phyloP scores from a whole-genome alignment of 2,329 filamentous ascomycete genomes.

The Exophiala oligosperma region DNA sequence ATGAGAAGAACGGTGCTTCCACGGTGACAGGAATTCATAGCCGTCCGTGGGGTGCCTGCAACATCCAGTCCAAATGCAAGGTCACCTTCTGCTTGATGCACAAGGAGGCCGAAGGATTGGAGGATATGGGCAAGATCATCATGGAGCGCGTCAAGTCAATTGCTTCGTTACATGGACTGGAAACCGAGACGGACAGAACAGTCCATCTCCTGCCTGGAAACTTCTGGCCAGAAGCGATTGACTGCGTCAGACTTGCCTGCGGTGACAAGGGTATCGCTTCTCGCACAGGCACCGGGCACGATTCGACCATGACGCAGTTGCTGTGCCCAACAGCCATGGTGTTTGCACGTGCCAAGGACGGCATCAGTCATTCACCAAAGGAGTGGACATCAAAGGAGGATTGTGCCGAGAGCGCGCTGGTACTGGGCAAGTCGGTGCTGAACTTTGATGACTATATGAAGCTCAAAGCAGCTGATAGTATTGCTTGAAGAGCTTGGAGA shows the following conservation, averaged over 20 bases:
- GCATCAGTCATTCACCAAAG: slow-evolving; percentile 29
- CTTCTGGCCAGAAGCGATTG: slow-evolving; percentile 29
- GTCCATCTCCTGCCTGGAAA: slow-evolving; percentile 28
- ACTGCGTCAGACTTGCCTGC: slow-evolving; percentile 30
- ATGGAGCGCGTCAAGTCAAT: slow-evolving; percentile 24
- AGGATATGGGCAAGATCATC: slow-evolving; percentile 31
- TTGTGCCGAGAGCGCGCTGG: slow-evolving; percentile 29
- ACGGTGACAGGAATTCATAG: slow-evolving; percentile 32
- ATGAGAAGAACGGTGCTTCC: slow-evolving; percentile 27
- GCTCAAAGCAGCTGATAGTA: slow-evolving; percentile 16
- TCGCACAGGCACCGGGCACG: slow-evolving; percentile 30
- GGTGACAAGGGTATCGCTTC: slow-evolving; percentile 29
- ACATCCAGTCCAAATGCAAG: slow-evolving; percentile 33
- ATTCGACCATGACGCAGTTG: slow-evolving; percentile 31
- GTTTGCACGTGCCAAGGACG: slow-evolving; percentile 29
- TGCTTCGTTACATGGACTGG: slow-evolving; percentile 24
- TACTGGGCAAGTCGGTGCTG: slow-evolving; percentile 31
- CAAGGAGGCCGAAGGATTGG: slow-evolving; percentile 24
- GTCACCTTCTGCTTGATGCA: slow-evolving; percentile 33
- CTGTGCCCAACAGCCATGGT: slow-evolving; percentile 31
- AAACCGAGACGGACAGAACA: slow-evolving; percentile 25
- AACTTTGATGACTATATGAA: slow-evolving; percentile 32
- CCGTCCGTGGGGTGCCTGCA: slow-evolving; percentile 27
- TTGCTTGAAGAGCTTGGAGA: background rate
- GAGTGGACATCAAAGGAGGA: slow-evolving; percentile 31